A percentile compares a stretch with the other conserved stretches of the same genome.
Evolutionary conservation across 768 basidiomycete genomes (phyloP).

Genomic region (Tricholoma sp.): DNA sequence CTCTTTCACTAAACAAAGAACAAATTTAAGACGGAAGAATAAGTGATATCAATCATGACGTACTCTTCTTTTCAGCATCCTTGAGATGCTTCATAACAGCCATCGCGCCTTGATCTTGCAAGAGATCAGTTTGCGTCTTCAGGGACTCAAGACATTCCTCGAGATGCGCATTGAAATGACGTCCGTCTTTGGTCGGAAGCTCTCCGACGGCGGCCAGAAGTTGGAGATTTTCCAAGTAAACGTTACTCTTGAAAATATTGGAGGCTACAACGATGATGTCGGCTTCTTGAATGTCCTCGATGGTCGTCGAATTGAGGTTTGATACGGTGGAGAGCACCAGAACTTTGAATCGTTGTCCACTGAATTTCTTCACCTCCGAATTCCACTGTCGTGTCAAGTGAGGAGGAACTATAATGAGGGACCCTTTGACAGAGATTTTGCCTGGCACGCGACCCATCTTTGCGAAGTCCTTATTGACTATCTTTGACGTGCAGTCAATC

Average conservation of each 20-base stretch:
- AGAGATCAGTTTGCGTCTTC: slow-evolving; percentile 58
- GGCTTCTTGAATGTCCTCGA: slow-evolving; percentile 72
- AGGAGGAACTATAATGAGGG: slow-evolving; percentile 81
- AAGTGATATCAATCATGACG: slow-evolving; percentile 13
- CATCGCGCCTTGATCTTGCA: slow-evolving; percentile 59
- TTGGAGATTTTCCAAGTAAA: slow-evolving; percentile 74
- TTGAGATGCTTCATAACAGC: slow-evolving; percentile 63
- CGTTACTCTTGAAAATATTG: slow-evolving; percentile 74
- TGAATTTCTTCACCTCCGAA: slow-evolving; percentile 81
- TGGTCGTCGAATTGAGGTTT: slow-evolving; percentile 65
- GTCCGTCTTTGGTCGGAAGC: slow-evolving; percentile 73
- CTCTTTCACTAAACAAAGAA: slow-evolving; percentile 38
- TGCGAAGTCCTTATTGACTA: slow-evolving; percentile 53
- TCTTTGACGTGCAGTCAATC: slow-evolving; percentile 64
- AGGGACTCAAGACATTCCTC: slow-evolving; percentile 56
- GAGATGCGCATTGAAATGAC: slow-evolving; percentile 85
- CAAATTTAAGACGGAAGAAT: slow-evolving; percentile 2
- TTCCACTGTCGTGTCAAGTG: slow-evolving; percentile 90
- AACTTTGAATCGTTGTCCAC: slow-evolving; percentile 54
- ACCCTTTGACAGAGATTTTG: slow-evolving; percentile 74
- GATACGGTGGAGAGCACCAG: slow-evolving; percentile 62
- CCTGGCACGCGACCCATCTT: slow-evolving; percentile 46
- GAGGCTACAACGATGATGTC: slow-evolving; percentile 86
- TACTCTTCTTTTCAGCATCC: slow-evolving; percentile 56
- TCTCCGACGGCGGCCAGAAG: slow-evolving; percentile 62